These are phyloP conservation scores for Mycena albidolilacea DNA, from an alignment of 768 basidiomycete genomes.

Conservation along the genomic window DNA sequence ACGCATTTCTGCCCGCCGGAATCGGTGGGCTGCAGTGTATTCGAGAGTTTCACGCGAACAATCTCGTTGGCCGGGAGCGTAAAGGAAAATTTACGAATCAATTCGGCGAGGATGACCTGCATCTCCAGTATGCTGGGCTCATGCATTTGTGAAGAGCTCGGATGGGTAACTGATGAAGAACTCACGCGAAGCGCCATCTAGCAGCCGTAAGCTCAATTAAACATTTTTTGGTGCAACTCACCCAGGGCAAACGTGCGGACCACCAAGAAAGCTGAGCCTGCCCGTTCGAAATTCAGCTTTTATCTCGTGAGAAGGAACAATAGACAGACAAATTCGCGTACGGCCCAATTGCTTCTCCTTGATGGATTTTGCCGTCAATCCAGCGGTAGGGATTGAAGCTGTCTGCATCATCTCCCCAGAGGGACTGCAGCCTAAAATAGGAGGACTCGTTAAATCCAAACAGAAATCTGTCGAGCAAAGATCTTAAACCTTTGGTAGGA, in stretches of 20 bases:
- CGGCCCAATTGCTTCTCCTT: conserved; percentile 18
- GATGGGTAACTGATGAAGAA: not conserved
- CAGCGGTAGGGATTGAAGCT: conserved; percentile 19
- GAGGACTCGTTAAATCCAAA: not conserved
- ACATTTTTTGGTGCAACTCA: conserved; percentile 11
- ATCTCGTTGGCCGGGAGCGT: not conserved
- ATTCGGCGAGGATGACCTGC: no score
- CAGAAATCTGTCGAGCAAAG: not conserved
- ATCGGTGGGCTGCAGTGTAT: conserved; percentile 8
- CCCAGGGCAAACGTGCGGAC: conserved; percentile 17
- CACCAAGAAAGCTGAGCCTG: conserved; percentile 19
- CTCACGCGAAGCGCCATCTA: conserved; percentile 24
- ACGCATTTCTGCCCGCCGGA: conserved; percentile 13
- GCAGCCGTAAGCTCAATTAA: conserved; percentile 5
- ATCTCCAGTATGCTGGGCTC: no score
- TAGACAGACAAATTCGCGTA: conserved; percentile 17
- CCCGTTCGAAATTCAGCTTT: not conserved
- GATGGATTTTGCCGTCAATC: not conserved
- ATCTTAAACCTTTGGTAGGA: conserved; percentile 9
- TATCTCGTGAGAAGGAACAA: not conserved
- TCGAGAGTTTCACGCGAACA: conserved; percentile 5
- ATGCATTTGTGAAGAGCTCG: no score
- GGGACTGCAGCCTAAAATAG: conserved; percentile 5
- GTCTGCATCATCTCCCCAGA: conserved; percentile 17
- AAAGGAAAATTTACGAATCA: no score